A percentile compares a stretch with the other conserved stretches of the same genome.
Evolutionary conservation across 192 early-diverging fungal genomes (phyloP).

Genomic region (Linnemannia exigua): DNA sequence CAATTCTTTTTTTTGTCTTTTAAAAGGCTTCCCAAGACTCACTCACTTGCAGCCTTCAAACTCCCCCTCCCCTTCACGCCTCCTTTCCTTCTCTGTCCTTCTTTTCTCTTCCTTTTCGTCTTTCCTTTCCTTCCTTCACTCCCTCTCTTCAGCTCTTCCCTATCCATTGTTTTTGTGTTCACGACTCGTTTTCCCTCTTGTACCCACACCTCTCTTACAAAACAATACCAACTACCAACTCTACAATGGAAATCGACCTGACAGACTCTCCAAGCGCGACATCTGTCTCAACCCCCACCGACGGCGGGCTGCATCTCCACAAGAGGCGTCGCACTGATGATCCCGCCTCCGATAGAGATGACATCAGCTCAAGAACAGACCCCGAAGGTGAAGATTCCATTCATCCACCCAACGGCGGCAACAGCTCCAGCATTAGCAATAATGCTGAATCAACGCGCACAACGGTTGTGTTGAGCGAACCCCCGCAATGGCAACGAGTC

Average conservation of each 20-base stretch:
- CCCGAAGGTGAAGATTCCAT: constrained; percentile 38
- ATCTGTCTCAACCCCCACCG: constrained; percentile 52
- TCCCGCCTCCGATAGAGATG: constrained; percentile 36
- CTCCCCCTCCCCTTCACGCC: neutral
- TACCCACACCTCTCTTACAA: neutral
- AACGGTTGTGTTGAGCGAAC: constrained; percentile 48
- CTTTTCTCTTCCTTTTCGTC: neutral
- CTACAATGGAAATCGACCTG: constrained; percentile 50
- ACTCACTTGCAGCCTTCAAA: neutral
- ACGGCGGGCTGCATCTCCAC: constrained; percentile 48
- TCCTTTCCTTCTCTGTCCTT: neutral
- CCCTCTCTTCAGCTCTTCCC: neutral
- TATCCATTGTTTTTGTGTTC: neutral
- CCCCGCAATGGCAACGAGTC: constrained; percentile 78
- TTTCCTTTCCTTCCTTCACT: neutral
- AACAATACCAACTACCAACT: neutral
- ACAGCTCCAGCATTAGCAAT: constrained; percentile 6
- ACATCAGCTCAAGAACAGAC: constrained; percentile 32
- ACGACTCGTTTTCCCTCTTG: neutral
- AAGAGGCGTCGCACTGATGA: constrained; percentile 57
- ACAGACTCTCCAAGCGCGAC: constrained; percentile 56
- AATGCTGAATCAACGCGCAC: constrained; percentile 23
- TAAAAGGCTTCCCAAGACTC: neutral
- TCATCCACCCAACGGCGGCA: neutral
- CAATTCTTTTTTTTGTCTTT: neutral